phyloP scores from a whole-genome alignment of 1,139 yeast genomes.

The Debaryomyces sp. region DNA sequence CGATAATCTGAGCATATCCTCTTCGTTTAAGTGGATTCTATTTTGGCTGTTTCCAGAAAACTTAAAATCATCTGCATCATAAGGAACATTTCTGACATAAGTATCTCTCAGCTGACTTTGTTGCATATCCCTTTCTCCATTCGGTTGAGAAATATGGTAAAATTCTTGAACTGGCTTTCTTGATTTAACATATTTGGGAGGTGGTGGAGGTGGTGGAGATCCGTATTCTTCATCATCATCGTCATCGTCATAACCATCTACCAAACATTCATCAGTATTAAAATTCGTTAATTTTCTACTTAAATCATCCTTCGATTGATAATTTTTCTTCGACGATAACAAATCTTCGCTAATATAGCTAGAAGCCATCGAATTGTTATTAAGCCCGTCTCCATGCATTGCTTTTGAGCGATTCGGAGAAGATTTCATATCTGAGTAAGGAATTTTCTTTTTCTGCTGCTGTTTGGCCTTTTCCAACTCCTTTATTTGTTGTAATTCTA shows the following conservation, averaged over 20 bases:
- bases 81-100: slow-evolving; percentile 25
- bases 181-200: slow-evolving; percentile 39
- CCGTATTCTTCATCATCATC: slow-evolving; percentile 17
- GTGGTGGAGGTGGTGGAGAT: slow-evolving; percentile 52
- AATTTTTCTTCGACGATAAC: slow-evolving; percentile 32
- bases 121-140: neutral
- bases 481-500: slow-evolving; percentile 41
- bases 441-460: slow-evolving; percentile 17
- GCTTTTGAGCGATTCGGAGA: slow-evolving; percentile 4
- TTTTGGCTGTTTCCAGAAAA: slow-evolving; percentile 29
- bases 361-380: slow-evolving; percentile 25
- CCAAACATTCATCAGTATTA: slow-evolving; percentile 25
- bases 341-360: slow-evolving; percentile 42
- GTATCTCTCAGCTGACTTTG: slow-evolving; percentile 4
- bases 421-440: slow-evolving; percentile 8
- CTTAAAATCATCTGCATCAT: slow-evolving; percentile 43
- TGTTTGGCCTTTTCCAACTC: slow-evolving; percentile 35
- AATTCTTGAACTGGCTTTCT: slow-evolving; percentile 9
- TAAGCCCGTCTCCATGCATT: slow-evolving; percentile 8
- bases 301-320: slow-evolving; percentile 39
- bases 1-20: slow-evolving; percentile 33
- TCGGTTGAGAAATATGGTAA: neutral
- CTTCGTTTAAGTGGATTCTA: slow-evolving; percentile 25
- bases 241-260: slow-evolving; percentile 15
- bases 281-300: slow-evolving; percentile 36